Evolutionary conservation across 345 rosid genomes (phyloP), one percentile per base, ranked within the genome.

Genomic region (Excoecaria cochinchinensis): DNA sequence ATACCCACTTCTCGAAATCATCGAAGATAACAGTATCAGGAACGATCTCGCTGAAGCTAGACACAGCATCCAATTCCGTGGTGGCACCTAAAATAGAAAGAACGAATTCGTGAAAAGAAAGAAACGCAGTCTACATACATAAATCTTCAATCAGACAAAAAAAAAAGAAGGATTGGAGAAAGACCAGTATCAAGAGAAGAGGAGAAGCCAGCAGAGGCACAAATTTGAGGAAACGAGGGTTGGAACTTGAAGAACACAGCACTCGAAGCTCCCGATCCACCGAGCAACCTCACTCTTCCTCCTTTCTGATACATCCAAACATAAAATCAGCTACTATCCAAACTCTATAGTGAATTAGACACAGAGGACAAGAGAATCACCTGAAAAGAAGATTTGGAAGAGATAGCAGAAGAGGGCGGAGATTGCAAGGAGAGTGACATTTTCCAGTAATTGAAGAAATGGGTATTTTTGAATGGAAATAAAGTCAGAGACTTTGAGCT

Each of bases 21-120:
- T 92, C 96, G 74, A 95, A 95, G 73, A 95, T 86, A 73, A 95
- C 98, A 14, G 97, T 92, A 78, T 91, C 94, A 55, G 98, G 98
- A 38, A 92, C 99, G 70, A 92, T 95, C 86, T 92, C 96, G 65
- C 96, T 92, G 80, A 92, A 89, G 66, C 85, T 83, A 78, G 97
- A 95, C 6, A 92, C 93, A 61, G 95, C 95, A 84, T 87, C 94
- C 83, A 91, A 77, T 77, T 95, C 98, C 67, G 88, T 87, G 52
- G 73, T 84, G 50, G 82, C 76, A 31, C 94, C 98, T 80, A 40
- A 48, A 19, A 31, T 31, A 31, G 31, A 31, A 31, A 31, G 31
- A 31, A 31, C 1, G 31, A 31, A 31, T 31, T 31, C 31, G 31
- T 31, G 31, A 0, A 31, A 31, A 62, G 77, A 36, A 25, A 65